phyloP scores from a whole-genome alignment of 2,329 filamentous ascomycete species.

The Alternaria sp. region DNA sequence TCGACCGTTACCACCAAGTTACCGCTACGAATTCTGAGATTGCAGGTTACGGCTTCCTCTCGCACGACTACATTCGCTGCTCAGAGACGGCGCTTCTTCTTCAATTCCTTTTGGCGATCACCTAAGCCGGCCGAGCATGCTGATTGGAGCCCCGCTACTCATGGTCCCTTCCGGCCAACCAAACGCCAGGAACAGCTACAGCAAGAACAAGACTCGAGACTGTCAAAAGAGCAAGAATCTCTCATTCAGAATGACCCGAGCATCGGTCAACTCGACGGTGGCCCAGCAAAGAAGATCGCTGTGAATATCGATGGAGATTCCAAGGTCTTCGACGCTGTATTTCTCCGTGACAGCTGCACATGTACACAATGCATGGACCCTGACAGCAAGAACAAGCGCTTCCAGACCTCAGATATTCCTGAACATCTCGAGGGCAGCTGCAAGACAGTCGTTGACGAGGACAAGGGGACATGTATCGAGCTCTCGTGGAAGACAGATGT shows the following conservation, averaged over 20 bases:
- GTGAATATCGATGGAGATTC: constrained; percentile 45
- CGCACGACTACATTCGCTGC: constrained; percentile 1
- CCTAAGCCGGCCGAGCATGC: constrained; percentile 26
- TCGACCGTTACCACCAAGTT: constrained; percentile 34
- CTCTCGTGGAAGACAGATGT: constrained; percentile 71
- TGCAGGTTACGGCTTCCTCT: background rate
- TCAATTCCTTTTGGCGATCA: constrained; percentile 30
- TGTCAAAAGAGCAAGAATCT: constrained; percentile 22
- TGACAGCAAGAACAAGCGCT: constrained; percentile 69
- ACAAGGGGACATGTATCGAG: constrained; percentile 57
- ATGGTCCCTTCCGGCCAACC: constrained; percentile 29
- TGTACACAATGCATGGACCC: constrained; percentile 66
- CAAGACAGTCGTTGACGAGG: constrained; percentile 44
- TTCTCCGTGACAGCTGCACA: constrained; percentile 66
- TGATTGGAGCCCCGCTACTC: constrained; percentile 30
- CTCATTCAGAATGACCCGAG: constrained; percentile 11
- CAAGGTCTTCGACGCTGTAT: constrained; percentile 44
- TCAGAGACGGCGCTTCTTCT: constrained; percentile 23
- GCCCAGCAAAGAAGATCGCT: constrained; percentile 38
- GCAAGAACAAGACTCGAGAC: constrained; percentile 22
- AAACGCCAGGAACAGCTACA: constrained; percentile 27
- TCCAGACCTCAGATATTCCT: constrained; percentile 71
- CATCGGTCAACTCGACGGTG: constrained; percentile 32
- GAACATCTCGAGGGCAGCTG: constrained; percentile 46
- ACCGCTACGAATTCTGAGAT: constrained; percentile 5